Evolutionary conservation across 352 stramenopile genomes (phyloP).

Genomic region (Globisporangium paroecandrum): DNA sequence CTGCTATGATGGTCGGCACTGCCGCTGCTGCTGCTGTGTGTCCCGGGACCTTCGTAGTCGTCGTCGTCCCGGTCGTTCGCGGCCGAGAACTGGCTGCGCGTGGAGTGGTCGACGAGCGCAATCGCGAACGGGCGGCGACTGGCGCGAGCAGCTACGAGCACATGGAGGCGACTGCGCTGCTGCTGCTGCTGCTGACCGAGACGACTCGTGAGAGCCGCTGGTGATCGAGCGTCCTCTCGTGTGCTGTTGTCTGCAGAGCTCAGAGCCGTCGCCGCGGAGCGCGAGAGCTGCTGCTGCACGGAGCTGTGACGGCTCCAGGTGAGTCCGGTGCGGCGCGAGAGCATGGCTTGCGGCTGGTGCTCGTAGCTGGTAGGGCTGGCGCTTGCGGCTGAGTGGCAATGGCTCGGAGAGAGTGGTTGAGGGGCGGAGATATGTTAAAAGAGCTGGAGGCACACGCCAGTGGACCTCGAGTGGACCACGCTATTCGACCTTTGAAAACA

Average conservation of each 20-base stretch:
- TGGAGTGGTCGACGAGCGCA: neutral
- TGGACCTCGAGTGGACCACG: neutral
- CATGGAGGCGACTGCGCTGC: conserved; percentile 12
- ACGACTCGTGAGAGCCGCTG: neutral
- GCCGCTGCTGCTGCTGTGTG: neutral
- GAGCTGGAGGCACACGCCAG: neutral
- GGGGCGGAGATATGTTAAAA: conserved; percentile 15
- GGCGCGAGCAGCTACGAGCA: conserved; percentile 14
- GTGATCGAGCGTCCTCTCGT: neutral
- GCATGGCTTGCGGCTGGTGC: conserved; percentile 6
- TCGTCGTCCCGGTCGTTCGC: conserved; percentile 13
- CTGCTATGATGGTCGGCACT: neutral
- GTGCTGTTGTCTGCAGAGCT: neutral
- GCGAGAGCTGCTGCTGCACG: neutral
- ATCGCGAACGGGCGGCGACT: conserved; percentile 9
- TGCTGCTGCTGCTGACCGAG: neutral
- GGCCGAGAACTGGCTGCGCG: conserved; percentile 13
- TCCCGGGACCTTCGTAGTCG: neutral
- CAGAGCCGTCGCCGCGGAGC: neutral
- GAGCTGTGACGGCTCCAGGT: conserved; percentile 8
- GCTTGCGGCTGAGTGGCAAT: conserved; percentile 1
- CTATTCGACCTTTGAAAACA: neutral
- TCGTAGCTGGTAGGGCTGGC: neutral
- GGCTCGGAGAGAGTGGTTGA: conserved; percentile 9
- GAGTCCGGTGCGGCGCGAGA: conserved; percentile 15